Conservation (phyloP, 2,329 filamentous ascomycete species). For the Akanthomyces lecanii region DNA sequence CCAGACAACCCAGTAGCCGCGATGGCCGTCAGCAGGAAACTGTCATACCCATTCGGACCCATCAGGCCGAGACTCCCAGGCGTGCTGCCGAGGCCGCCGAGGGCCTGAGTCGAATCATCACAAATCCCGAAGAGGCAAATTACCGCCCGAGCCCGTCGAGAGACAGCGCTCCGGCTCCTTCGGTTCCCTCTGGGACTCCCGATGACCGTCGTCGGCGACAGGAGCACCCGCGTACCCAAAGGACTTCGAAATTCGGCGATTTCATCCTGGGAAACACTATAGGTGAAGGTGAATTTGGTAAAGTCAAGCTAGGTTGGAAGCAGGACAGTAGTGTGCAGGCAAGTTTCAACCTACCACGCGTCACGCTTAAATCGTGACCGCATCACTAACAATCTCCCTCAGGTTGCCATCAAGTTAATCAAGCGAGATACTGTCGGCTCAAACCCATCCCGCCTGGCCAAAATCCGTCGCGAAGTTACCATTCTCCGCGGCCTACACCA, state of each 20-base stretch:
- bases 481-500: constrained; percentile 86
- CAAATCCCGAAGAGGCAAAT: constrained; percentile 30
- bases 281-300: constrained; percentile 96
- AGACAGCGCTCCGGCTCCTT: constrained; percentile 44
- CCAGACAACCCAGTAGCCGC: constrained; percentile 36
- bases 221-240: constrained; percentile 52
- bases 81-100: constrained; percentile 74
- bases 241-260: constrained; percentile 82
- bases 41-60: constrained; percentile 43
- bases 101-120: constrained; percentile 69
- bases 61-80: constrained; percentile 39
- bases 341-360: constrained; percentile 22
- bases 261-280: constrained; percentile 95
- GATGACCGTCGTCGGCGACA: constrained; percentile 55
- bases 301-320: constrained; percentile 98
- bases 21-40: constrained; percentile 37
- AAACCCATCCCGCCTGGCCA: constrained; percentile 84
- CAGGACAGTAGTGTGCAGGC: constrained; percentile 85
- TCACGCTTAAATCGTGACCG: neutral
- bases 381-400: constrained; percentile 21
- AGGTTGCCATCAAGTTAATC: constrained; percentile 98
- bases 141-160: constrained; percentile 27
- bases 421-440: constrained; percentile 83
- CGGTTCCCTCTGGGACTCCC: constrained; percentile 40
- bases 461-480: constrained; percentile 95